These are phyloP conservation scores for Cotoneaster glaucophyllus DNA, from an alignment of 306 rosid species.

Conservation along the genomic window DNA sequence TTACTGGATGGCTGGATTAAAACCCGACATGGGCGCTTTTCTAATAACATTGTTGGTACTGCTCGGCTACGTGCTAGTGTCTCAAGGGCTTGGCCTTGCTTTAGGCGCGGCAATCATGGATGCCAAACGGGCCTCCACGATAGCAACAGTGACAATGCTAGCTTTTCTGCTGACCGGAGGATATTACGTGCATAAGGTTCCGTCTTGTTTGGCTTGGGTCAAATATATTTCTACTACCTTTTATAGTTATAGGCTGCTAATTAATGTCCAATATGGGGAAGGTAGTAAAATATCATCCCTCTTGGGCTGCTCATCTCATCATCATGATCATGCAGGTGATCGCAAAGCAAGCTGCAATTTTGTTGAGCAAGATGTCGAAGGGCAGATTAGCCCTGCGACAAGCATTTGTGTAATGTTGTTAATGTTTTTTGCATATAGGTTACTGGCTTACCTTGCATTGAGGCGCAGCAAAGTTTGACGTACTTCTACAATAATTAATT, in stretches of 20 bases:
- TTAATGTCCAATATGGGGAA: constrained; percentile 64
- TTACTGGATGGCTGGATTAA: constrained; percentile 82
- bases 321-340: not conserved
- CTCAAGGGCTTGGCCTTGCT: constrained; percentile 91
- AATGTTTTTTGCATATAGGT: constrained; percentile 78
- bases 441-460: constrained; percentile 73
- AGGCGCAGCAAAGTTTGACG: constrained; percentile 51
- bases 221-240: constrained; percentile 71
- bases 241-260: constrained; percentile 59
- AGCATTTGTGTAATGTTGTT: constrained; percentile 50
- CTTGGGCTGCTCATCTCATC: constrained; percentile 44
- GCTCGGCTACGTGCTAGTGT: constrained; percentile 68
- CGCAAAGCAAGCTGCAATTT: constrained; percentile 45
- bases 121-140: constrained; percentile 81
- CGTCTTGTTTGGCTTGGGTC: constrained; percentile 68
- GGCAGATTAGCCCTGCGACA: constrained; percentile 52
- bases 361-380: constrained; percentile 70
- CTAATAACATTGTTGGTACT: constrained; percentile 45
- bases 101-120: constrained; percentile 88
- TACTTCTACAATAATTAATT: not conserved
- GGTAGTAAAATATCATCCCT: constrained; percentile 47
- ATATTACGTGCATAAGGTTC: constrained; percentile 75
- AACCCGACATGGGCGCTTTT: constrained; percentile 54
- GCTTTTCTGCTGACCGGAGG: constrained; percentile 89
- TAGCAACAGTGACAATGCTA: constrained; percentile 77